Base-by-base conservation (phyloP, 176 grass and related monocot species). In the Tuctoria greenei region DNA sequence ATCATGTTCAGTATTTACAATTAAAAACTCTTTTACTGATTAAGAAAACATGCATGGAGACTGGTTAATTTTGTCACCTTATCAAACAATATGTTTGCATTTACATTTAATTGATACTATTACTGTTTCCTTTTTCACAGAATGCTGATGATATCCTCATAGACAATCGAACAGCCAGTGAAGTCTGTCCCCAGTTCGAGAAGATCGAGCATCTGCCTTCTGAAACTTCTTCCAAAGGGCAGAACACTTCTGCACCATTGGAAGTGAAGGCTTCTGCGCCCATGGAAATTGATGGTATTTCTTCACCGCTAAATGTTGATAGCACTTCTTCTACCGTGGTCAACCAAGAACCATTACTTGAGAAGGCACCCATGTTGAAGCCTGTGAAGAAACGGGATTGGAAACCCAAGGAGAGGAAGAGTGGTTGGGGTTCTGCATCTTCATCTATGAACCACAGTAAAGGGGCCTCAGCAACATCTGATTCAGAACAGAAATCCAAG, bases 61-160 rank as follows among this genome's bases (percentile, higher is more conserved):
- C 45, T 36, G 18, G 0, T 47, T 13, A 47, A 65, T 24, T 13
- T 13, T 64, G 10, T 74, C 75, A 78, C n/a, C 18, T 60, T 47
- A 42, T 72, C 50, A 16, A 4, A 23, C 10, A 65, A 65, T 81
- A 66, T 60, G 60, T 83, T 61, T 55, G 24, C 14, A 20, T 25
- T 59, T 7, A 23, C 54, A 68, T 69, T 67, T 79, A 74, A 45
- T 74, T 79, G 51, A 83, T 64, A 24, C 0, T 59, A 75, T 62
- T 40, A 20, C 9, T 71, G 8, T 62, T 68, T 61, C 21, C 26
- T 83, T 68, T 74, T 70, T 24, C 57, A 64, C 65, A 88, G 86
- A 58, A 65, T 14, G 44, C 47, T 64, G 86, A 84, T 66, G 86
- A 88, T 80, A 58, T 84, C 71, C 86, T 88, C 76, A 84, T 84